A percentile compares a stretch with the other conserved stretches of the same genome.
phyloP scores from a whole-genome alignment of 129 eudicot species.

The Flaveria linearis region DNA sequence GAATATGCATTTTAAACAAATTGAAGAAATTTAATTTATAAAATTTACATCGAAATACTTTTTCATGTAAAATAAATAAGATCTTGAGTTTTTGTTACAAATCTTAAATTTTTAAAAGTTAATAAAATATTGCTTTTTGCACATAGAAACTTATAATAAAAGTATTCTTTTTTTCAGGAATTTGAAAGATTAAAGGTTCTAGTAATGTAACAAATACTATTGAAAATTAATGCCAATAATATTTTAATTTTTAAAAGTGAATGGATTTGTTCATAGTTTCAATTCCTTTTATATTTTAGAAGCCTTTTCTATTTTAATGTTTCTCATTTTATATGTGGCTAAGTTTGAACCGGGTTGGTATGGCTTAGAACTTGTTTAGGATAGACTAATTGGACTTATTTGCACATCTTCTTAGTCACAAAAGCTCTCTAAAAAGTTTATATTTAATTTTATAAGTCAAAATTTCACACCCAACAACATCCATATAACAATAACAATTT shows the following conservation, averaged over 20 bases:
- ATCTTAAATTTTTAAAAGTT: too few relatives aligned
- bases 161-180: too few relatives aligned
- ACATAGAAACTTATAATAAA: too few relatives aligned
- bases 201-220: too few relatives aligned
- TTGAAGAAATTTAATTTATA: too few relatives aligned
- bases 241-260: neutral
- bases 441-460: slow-evolving; percentile 14
- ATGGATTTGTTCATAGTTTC: neutral
- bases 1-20: too few relatives aligned
- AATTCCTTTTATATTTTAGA: neutral
- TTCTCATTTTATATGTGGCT: neutral
- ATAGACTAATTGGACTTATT: slow-evolving; percentile 8
- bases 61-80: too few relatives aligned
- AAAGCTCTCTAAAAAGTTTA: slow-evolving; percentile 11
- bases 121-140: too few relatives aligned
- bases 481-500: neutral
- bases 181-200: too few relatives aligned
- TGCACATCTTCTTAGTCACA: slow-evolving; percentile 6
- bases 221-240: neutral
- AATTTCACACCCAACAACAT: neutral
- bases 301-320: neutral
- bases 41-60: too few relatives aligned
- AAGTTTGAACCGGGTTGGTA: neutral
- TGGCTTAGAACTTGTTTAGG: neutral
- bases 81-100: too few relatives aligned